Percentiles rank a stretch among this genome's conserved stretches.
phyloP scores from a whole-genome alignment of 2,329 filamentous ascomycete genomes.

The Bipolaris oryzae region DNA sequence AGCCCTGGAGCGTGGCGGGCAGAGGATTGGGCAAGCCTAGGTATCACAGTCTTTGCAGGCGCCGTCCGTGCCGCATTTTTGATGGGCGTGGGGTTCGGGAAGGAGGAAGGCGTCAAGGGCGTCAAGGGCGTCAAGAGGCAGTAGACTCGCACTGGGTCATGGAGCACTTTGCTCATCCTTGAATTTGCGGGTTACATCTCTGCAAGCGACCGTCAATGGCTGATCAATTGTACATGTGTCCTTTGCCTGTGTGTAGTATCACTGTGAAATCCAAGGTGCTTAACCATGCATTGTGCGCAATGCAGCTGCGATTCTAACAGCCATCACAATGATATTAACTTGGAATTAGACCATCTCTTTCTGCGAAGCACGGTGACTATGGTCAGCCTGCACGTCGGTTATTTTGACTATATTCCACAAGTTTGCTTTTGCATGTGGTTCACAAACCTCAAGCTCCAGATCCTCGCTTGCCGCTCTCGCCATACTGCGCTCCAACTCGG shows the following conservation, averaged over 20 bases:
- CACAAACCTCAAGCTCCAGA: not conserved
- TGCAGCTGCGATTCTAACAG: not conserved
- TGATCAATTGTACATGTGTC: no score
- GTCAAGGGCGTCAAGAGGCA: constrained; percentile 1
- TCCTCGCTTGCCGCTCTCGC: not conserved
- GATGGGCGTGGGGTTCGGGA: constrained; percentile 22
- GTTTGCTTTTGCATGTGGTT: not conserved
- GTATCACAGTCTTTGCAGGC: constrained; percentile 31
- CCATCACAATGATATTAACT: not conserved
- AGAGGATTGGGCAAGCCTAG: constrained; percentile 45
- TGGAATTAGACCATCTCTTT: not conserved
- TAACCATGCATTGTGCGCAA: not conserved
- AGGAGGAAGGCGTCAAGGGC: not conserved
- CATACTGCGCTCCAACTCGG: not conserved
- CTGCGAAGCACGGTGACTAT: not conserved
- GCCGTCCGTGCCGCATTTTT: constrained; percentile 30
- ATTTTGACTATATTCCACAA: not conserved
- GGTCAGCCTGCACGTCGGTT: not conserved
- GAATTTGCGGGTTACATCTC: no score
- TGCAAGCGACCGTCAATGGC: no score
- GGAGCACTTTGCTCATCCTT: not conserved
- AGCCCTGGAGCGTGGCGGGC: constrained; percentile 23
- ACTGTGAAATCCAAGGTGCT: not conserved
- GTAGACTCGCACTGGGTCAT: not conserved
- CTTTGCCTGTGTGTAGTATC: not conserved